Conservation (phyloP, 2,329 filamentous ascomycete genomes). For the Nannizziopsis barbatae region DNA sequence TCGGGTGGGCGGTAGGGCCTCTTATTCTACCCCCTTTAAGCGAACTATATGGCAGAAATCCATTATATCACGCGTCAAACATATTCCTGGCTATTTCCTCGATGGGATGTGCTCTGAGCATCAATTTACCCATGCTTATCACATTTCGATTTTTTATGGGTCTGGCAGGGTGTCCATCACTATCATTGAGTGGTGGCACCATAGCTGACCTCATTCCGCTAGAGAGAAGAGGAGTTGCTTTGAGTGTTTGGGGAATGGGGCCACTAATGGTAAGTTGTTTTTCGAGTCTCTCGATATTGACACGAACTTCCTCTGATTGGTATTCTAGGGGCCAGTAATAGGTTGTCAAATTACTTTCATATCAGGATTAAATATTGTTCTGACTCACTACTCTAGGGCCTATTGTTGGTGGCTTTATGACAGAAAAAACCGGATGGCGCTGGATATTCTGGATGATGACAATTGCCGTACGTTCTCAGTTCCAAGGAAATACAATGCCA, state of each 20-base stretch:
- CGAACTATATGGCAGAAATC: slow-evolving; percentile 49
- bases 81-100: slow-evolving; percentile 50
- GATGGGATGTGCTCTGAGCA: slow-evolving; percentile 49
- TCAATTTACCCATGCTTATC: slow-evolving; percentile 49
- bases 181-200: slow-evolving; percentile 37
- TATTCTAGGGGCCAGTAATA: slow-evolving; percentile 3
- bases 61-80: slow-evolving; percentile 45
- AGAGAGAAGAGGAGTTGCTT: slow-evolving; percentile 35
- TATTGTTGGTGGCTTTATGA: slow-evolving; percentile 32
- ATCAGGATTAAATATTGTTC: neutral
- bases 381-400: slow-evolving; percentile 21
- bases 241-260: slow-evolving; percentile 33
- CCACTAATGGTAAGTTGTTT: slow-evolving; percentile 20
- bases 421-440: slow-evolving; percentile 34
- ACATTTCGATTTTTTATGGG: slow-evolving; percentile 55
- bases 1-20: slow-evolving; percentile 38
- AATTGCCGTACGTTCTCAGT: slow-evolving; percentile 25
- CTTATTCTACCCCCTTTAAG: slow-evolving; percentile 54
- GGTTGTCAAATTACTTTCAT: neutral
- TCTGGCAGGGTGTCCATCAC: slow-evolving; percentile 23
- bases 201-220: slow-evolving; percentile 37
- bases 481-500: neutral
- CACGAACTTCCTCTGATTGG: neutral
- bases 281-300: neutral
- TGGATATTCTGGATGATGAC: slow-evolving; percentile 40